Percentiles rank a stretch among this genome's conserved stretches.
Evolutionary conservation across 1,139 yeast species (phyloP).

Genomic region (Suhomyces bokatorum): DNA sequence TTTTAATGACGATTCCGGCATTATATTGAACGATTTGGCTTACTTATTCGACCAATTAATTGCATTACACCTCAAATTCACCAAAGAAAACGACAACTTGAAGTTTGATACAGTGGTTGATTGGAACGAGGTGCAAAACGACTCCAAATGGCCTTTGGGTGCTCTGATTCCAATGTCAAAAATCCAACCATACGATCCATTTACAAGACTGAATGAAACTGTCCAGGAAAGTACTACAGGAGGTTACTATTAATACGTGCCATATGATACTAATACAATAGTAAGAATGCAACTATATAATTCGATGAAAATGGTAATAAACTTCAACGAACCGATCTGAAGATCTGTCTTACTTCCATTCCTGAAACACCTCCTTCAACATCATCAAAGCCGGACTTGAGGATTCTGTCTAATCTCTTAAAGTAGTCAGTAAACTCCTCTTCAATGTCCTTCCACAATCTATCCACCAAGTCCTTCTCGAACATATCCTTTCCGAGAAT

Average conservation of each 20-base stretch:
- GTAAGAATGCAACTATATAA: not conserved
- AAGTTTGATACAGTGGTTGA: slow-evolving; percentile 39
- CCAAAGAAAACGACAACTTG: slow-evolving; percentile 46
- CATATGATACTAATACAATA: not conserved
- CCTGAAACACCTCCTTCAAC: slow-evolving; percentile 39
- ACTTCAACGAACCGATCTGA: slow-evolving; percentile 14
- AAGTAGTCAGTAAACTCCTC: slow-evolving; percentile 37
- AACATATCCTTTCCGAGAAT: slow-evolving; percentile 42
- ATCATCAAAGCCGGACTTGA: slow-evolving; percentile 42
- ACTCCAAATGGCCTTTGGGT: slow-evolving; percentile 50
- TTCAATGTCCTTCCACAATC: slow-evolving; percentile 47
- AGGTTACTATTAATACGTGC: not conserved
- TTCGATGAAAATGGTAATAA: not conserved
- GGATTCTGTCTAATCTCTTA: slow-evolving; percentile 37
- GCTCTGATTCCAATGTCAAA: slow-evolving; percentile 35
- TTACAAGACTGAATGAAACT: not conserved
- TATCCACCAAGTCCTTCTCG: slow-evolving; percentile 49
- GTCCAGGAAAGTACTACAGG: not conserved
- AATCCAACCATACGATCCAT: slow-evolving; percentile 11
- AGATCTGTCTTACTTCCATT: slow-evolving; percentile 36
- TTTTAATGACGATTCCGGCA: slow-evolving; percentile 36
- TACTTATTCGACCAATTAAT: slow-evolving; percentile 43
- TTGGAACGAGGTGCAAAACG: slow-evolving; percentile 40
- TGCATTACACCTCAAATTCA: slow-evolving; percentile 37
- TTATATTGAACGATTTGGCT: slow-evolving; percentile 39